Base-by-base conservation (phyloP, 108 stramenopile genomes). In the Nitzschia inconspicua region DNA sequence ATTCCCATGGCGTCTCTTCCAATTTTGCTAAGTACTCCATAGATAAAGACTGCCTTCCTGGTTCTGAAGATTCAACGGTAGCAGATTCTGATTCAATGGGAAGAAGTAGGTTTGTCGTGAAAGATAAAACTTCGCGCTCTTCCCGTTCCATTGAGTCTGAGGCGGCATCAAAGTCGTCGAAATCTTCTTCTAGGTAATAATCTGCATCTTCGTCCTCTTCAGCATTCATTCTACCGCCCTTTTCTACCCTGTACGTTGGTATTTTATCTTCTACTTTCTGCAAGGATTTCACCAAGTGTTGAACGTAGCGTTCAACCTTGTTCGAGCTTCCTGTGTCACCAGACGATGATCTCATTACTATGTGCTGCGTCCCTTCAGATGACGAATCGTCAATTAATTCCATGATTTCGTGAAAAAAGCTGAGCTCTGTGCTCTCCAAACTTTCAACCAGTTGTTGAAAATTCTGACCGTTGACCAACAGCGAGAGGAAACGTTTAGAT, bases 361-460 rank as follows among this genome's bases (percentile, higher is more conserved):
- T n/a, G n/a, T n/a, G n/a, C 0, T 57, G 46, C 16, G n/a, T 35
- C 20, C 27, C 36, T 7, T 71, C 61, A 6, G 60, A 41, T 5
- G 40, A 16, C 11, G 43, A 32, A 2, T 61, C 65, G 37, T 65
- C 65, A 26, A 57, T 52, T 14, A 65, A 53, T 35, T 85, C 74
- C 86, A 93, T 86, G 22, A 93, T 68, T 67, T 93, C 88, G 59
- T 88, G 85, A 44, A 93, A 93, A 47, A 86, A 89, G 16, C 66
- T 57, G 44, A 55, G 52, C 26, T 79, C 70, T 35, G 88, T 85
- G 32, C 59, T 60, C 20, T 79, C 81, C 13, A 89, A 53, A 3
- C 65, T 44, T 47, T 93, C 91, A 14, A 93, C 63, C 1, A 93
- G 59, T 40, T 83, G 82, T 44, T 89, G 88, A 58, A 93, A 93